Base-by-base conservation (phyloP, 306 rosid genomes). In the Vachellia pachyceras region DNA sequence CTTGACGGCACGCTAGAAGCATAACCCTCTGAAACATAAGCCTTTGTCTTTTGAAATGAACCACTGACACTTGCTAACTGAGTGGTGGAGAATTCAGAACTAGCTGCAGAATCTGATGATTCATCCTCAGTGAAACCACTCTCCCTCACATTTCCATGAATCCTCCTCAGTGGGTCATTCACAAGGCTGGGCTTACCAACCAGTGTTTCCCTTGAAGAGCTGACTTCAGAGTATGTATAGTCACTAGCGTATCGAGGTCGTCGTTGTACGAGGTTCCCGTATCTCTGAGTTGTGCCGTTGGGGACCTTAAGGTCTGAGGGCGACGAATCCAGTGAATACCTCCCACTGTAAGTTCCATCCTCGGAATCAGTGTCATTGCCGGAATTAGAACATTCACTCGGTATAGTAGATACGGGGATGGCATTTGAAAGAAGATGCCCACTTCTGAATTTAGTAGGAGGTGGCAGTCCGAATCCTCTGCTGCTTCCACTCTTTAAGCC, bases 181-280 rank as follows among this genome's bases (percentile, higher is more conserved):
- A 46, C 47, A 63, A 41, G 44, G 46, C 87, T 87, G 15, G 77
- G 78, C 75, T 91, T 86, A 61, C 94, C 89, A 36, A 74, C 86
- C 72, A 92, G 71, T 35, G 97, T 93, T 79, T 96, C 99, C 91
- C 94, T 90, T 0, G 99, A 96, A 4, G 99, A 93, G 82, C 97
- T 89, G n/a, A 96, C 92, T 69, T 96, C 98, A 10, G 99, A 96
- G 76, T 89, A 90, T 6, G 91, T 49, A 57, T 82, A 86, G 81
- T 96, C 98, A 79, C 96, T 90, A 5, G 76, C 91, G 79, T 90
- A 88, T 58, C 58, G 84, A 0, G 88, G 42, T 7, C 67, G 84
- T 71, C 88, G 79, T n/a, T 83, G 90, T 9, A 47, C 7, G 33
- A 67, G 79, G 23, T 88, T 92, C 68, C 88, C 89, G 69, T 80